These are phyloP conservation scores for Vaccinium darrowii DNA, from an alignment of 148 eudicot species.

Conservation along the genomic window DNA sequence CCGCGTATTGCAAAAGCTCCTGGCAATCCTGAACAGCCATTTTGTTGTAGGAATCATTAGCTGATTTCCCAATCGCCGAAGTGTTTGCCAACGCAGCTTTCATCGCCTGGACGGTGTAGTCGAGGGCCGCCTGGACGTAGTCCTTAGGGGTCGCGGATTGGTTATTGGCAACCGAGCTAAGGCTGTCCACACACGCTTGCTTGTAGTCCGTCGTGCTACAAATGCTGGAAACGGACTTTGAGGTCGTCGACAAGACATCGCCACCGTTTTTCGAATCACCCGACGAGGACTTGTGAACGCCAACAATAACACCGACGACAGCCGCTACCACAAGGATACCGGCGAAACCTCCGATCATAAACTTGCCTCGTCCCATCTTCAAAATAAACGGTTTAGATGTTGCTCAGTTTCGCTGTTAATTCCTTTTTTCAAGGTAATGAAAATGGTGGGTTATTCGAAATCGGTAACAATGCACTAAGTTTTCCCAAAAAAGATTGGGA, in stretches of 20 bases:
- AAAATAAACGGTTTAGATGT: not conserved
- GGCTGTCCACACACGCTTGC: conserved; percentile 40
- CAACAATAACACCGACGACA: conserved; percentile 30
- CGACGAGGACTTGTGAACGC: not conserved
- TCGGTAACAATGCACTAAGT: not conserved
- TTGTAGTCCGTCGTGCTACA: conserved; percentile 53
- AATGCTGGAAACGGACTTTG: conserved; percentile 42
- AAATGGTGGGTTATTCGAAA: not conserved
- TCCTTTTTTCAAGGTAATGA: not conserved
- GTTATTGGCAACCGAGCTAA: conserved; percentile 33
- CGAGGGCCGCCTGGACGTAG: conserved; percentile 33
- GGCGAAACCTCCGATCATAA: conserved; percentile 36
- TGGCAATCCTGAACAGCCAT: conserved; percentile 59
- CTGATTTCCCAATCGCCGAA: conserved; percentile 11
- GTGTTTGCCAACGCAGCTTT: conserved; percentile 23
- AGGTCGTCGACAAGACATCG: conserved; percentile 22
- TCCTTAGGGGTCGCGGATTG: conserved; percentile 46
- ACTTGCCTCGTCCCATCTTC: conserved; percentile 36
- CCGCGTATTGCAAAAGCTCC: conserved; percentile 42
- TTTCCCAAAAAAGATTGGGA: not conserved
- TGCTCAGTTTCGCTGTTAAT: not conserved
- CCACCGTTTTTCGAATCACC: not conserved
- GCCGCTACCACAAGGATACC: conserved; percentile 38
- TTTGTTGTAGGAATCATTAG: conserved; percentile 26
- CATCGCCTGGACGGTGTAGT: conserved; percentile 34